Evolutionary conservation across 352 stramenopile species (phyloP).

Genomic region (Globisporangium emineosum): DNA sequence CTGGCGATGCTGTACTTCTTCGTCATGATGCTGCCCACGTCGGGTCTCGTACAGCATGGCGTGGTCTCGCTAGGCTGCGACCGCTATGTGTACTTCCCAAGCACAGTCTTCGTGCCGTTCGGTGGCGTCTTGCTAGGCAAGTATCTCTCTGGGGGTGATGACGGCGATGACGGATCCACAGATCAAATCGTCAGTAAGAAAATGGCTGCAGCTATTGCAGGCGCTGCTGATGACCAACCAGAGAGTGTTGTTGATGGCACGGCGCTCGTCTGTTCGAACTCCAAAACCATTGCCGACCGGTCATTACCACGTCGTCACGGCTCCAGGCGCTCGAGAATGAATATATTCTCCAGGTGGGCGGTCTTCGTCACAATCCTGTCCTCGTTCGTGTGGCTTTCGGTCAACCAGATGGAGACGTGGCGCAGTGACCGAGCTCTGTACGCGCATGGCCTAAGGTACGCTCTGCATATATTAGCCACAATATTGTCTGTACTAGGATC

Average conservation of each 20-base stretch:
- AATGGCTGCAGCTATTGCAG: background rate
- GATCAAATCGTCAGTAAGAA: background rate
- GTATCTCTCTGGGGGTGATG: constrained; percentile 13
- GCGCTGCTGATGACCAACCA: background rate
- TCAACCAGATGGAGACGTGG: constrained; percentile 28
- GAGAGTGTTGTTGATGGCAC: background rate
- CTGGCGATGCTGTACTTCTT: constrained; percentile 36
- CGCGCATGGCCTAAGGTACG: constrained; percentile 23
- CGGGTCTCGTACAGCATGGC: constrained; percentile 68
- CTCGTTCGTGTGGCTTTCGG: constrained; percentile 24
- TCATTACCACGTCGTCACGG: background rate
- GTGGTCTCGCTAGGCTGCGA: constrained; percentile 50
- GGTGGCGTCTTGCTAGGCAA: constrained; percentile 20
- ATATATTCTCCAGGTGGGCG: background rate
- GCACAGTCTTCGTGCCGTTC: constrained; percentile 40
- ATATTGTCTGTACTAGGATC: background rate
- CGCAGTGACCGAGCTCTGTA: constrained; percentile 36
- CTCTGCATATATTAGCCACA: background rate
- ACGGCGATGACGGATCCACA: background rate
- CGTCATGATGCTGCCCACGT: constrained; percentile 52
- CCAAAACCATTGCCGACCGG: background rate
- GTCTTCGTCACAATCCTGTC: constrained; percentile 1
- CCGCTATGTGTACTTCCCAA: constrained; percentile 68
- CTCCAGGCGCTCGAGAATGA: background rate
- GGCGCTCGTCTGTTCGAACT: background rate